phyloP scores from a whole-genome alignment of 1,284 basidiomycete species.

The Boletellus deceptivus region DNA sequence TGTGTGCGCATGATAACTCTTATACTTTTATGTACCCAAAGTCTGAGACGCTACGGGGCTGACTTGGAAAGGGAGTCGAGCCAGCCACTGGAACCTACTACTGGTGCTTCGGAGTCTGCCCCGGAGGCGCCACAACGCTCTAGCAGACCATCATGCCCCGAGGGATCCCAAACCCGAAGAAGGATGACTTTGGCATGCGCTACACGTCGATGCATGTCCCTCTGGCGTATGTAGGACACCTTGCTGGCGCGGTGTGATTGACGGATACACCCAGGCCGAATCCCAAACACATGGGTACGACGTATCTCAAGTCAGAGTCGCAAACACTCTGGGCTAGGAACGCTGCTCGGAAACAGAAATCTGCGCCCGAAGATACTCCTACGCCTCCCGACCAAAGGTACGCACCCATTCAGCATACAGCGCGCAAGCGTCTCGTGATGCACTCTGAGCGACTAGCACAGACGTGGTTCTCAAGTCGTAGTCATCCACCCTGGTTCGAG shows the following conservation, averaged over 20 bases:
- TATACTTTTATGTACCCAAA: not conserved
- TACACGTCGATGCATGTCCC: constrained; percentile 81
- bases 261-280: constrained; percentile 50
- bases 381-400: constrained; percentile 45
- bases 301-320: constrained; percentile 67
- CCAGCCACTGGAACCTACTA: not conserved
- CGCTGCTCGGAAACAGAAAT: constrained; percentile 48
- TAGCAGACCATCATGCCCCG: constrained; percentile 55
- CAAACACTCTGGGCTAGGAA: constrained; percentile 75
- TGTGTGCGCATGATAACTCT: constrained; percentile 1
- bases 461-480: constrained; percentile 74
- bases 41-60: not conserved
- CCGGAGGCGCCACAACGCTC: no score
- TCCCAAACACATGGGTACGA: constrained; percentile 72
- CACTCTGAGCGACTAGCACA: constrained; percentile 35
- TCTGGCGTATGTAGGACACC: constrained; percentile 51
- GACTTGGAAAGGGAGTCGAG: constrained; percentile 14
- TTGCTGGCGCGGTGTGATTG: constrained; percentile 9
- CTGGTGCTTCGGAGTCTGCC: no score
- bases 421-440: constrained; percentile 10
- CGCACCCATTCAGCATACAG: constrained; percentile 3
- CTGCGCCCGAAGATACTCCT: constrained; percentile 39
- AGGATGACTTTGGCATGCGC: constrained; percentile 74
- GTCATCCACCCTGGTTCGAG: constrained; percentile 95
- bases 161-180: constrained; percentile 73